Evolutionary conservation across 2,329 filamentous ascomycete genomes (phyloP).

Genomic region (Penicillium concentricum): DNA sequence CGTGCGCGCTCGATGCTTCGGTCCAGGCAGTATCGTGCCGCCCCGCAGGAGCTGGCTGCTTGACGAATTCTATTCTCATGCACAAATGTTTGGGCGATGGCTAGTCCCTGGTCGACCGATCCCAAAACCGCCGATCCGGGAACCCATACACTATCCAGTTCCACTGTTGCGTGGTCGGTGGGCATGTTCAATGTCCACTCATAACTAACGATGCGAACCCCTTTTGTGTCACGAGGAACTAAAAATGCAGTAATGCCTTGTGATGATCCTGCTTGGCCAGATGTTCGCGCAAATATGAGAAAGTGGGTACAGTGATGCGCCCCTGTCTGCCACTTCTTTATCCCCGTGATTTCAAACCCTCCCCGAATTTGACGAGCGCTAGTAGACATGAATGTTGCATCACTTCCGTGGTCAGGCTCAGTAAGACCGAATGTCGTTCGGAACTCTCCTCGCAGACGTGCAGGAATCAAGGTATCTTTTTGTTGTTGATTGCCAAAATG

Average conservation of each 20-base stretch:
- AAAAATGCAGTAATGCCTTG: constrained; percentile 63
- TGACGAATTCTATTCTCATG: constrained; percentile 67
- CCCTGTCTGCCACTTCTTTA: constrained; percentile 66
- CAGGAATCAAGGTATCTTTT: constrained; percentile 54
- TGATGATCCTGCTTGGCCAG: constrained; percentile 52
- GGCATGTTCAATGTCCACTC: constrained; percentile 68
- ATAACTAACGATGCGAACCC: constrained; percentile 57
- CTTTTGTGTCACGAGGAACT: constrained; percentile 53
- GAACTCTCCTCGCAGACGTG: constrained; percentile 54
- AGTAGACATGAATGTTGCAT: constrained; percentile 63
- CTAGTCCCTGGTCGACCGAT: constrained; percentile 53
- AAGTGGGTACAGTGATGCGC: constrained; percentile 63
- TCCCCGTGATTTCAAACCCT: constrained; percentile 53
- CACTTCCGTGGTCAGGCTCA: constrained; percentile 61
- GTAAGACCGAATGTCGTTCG: constrained; percentile 62
- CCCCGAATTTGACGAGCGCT: constrained; percentile 47
- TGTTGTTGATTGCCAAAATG: constrained; percentile 59
- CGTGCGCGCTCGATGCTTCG: constrained; percentile 58
- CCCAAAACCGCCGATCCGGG: constrained; percentile 55
- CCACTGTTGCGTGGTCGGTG: constrained; percentile 63
- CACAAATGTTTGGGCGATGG: constrained; percentile 64
- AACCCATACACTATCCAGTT: constrained; percentile 58
- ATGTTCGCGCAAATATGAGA: constrained; percentile 61
- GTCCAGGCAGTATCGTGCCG: constrained; percentile 60
- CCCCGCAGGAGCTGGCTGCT: constrained; percentile 51